These are phyloP conservation scores for Ceratobasidium sp. DNA, from an alignment of 1,284 basidiomycete genomes.

Conservation along the genomic window DNA sequence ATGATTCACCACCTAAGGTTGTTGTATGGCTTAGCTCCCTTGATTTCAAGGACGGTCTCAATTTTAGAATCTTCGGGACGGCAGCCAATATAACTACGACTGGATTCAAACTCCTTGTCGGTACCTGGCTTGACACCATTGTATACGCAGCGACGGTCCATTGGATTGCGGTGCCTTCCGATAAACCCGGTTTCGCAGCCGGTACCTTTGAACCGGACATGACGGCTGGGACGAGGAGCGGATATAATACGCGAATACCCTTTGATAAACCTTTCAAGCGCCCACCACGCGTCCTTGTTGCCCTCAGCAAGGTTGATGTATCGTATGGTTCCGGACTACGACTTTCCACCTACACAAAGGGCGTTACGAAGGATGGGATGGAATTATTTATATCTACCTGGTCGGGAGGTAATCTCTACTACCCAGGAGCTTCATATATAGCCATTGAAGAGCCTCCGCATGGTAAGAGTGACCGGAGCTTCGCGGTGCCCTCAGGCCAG, in stretches of 20 bases:
- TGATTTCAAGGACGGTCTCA: neutral
- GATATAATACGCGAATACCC: neutral
- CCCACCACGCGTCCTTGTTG: conserved; percentile 12
- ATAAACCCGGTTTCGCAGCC: conserved; percentile 16
- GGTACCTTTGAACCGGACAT: conserved; percentile 21
- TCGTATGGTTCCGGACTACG: neutral
- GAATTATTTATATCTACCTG: conserved; percentile 28
- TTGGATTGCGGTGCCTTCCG: conserved; percentile 38
- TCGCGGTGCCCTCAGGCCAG: too few relatives aligned
- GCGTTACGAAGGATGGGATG: conserved; percentile 9
- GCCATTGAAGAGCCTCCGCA: conserved; percentile 20
- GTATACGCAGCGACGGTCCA: conserved; percentile 15
- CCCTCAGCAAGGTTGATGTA: conserved; percentile 28
- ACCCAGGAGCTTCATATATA: conserved; percentile 4
- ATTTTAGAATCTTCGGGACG: conserved; percentile 16
- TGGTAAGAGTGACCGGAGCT: too few relatives aligned
- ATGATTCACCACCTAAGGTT: conserved; percentile 30
- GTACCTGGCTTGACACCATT: conserved; percentile 30
- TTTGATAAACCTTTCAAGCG: conserved; percentile 16
- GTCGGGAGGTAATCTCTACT: conserved; percentile 20
- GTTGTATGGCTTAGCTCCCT: conserved; percentile 26
- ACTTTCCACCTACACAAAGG: neutral
- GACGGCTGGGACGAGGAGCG: neutral
- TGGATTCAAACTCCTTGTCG: conserved; percentile 37
- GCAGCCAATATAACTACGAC: conserved; percentile 12